Conservation (phyloP, 139 green algal genomes). For the Chlamydomonas incerta region DNA sequence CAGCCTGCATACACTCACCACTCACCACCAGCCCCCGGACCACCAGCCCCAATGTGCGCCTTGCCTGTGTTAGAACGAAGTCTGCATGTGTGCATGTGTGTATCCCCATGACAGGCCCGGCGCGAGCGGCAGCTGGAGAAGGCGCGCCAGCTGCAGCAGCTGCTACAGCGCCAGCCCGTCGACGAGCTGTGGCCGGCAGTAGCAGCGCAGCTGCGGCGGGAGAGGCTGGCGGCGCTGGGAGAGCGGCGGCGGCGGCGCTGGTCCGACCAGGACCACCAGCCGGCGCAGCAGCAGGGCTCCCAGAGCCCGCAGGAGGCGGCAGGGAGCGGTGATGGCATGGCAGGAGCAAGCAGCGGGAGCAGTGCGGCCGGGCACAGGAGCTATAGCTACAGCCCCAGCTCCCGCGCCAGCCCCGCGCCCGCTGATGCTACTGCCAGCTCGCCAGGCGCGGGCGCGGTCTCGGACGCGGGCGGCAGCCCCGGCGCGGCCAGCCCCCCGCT, state of each 20-base stretch:
- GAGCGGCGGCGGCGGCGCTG: not conserved
- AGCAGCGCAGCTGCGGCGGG: not conserved
- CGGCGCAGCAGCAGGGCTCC: not conserved
- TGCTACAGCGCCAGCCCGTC: not conserved
- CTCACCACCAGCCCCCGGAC: not conserved
- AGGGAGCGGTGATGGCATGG: no score
- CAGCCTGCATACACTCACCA: no score
- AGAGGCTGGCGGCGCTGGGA: not conserved
- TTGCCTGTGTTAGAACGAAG: not conserved
- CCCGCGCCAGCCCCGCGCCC: not conserved
- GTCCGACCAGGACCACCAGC: not conserved
- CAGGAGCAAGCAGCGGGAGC: not conserved
- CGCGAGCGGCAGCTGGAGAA: slow-evolving; percentile 33
- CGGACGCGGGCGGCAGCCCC: not conserved
- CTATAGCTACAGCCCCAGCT: not conserved
- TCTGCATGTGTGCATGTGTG: not conserved
- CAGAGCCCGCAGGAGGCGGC: not conserved
- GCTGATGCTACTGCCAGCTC: not conserved
- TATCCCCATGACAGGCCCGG: not conserved
- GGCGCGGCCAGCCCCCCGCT: no score
- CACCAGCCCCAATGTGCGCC: not conserved
- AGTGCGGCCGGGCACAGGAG: not conserved
- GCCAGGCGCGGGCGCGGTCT: not conserved
- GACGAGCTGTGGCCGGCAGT: slow-evolving; percentile 26
- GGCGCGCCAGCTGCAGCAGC: slow-evolving; percentile 9